phyloP scores from a whole-genome alignment of 2,329 filamentous ascomycete species.

The Trichophyton rubrum region DNA sequence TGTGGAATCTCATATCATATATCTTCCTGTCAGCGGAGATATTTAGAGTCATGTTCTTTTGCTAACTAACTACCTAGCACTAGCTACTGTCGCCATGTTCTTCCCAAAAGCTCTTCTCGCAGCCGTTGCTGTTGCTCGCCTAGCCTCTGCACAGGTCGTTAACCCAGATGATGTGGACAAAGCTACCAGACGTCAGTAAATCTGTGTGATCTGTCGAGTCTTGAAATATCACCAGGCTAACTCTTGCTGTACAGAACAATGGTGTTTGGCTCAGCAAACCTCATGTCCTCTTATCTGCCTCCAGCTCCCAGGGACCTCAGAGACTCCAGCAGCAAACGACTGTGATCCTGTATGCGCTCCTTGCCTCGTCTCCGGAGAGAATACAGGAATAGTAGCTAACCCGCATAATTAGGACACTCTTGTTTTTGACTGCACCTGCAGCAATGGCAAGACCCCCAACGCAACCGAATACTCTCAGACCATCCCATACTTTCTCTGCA shows the following conservation, averaged over 20 bases:
- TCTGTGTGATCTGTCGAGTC: neutral
- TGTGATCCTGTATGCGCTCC: constrained; percentile 28
- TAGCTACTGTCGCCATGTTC: neutral
- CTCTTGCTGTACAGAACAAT: constrained; percentile 22
- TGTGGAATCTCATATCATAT: constrained; percentile 2
- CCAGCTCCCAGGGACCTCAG: constrained; percentile 27
- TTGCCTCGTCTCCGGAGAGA: neutral
- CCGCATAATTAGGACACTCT: constrained; percentile 31
- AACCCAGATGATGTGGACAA: constrained; percentile 27
- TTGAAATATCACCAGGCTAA: constrained; percentile 4
- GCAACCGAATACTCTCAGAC: constrained; percentile 50
- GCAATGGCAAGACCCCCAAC: constrained; percentile 43
- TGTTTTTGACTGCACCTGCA: constrained; percentile 46
- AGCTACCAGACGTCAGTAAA: constrained; percentile 25
- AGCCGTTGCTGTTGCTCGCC: constrained; percentile 17
- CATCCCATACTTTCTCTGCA: constrained; percentile 51
- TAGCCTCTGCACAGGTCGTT: constrained; percentile 28
- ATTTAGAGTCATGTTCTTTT: neutral
- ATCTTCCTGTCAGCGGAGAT: neutral
- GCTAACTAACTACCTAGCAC: constrained; percentile 5
- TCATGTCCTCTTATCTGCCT: constrained; percentile 36
- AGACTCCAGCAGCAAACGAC: constrained; percentile 25
- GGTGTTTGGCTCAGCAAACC: constrained; percentile 32
- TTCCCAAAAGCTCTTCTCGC: neutral
- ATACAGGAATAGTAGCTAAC: constrained; percentile 3